Evolutionary conservation across 495 filamentous ascomycete genomes (phyloP).

Genomic region (Tuber melanosporum): DNA sequence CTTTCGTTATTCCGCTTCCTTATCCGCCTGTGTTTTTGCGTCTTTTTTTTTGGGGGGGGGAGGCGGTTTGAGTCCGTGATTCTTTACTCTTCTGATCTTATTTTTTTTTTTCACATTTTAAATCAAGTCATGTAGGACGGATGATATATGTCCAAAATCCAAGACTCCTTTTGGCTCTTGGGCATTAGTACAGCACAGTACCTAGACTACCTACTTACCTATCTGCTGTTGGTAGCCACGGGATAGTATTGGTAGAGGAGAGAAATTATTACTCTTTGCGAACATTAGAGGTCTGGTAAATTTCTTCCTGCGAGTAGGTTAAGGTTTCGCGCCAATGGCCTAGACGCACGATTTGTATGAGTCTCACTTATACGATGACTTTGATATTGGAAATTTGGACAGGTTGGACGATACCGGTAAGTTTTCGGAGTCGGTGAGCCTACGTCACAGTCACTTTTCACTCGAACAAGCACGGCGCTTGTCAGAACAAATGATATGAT

Average conservation of each 20-base stretch:
- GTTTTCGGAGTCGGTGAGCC: background rate
- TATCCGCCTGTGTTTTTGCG: background rate
- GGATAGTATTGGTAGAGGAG: background rate
- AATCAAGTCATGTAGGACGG: background rate
- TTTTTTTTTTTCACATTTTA: background rate
- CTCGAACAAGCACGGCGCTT: too few relatives aligned
- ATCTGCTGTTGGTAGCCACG: background rate
- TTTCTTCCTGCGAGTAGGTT: background rate
- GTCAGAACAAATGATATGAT: background rate
- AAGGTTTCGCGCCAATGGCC: background rate
- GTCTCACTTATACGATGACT: background rate
- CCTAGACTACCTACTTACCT: background rate
- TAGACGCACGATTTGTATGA: background rate
- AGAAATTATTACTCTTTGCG: background rate
- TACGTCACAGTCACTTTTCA: background rate
- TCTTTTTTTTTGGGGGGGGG: background rate
- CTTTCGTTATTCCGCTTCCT: background rate
- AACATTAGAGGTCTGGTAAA: background rate
- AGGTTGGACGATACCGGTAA: background rate
- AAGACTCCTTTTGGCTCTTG: background rate
- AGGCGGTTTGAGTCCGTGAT: background rate
- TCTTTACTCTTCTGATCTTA: background rate
- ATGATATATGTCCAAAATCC: background rate
- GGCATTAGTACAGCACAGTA: background rate
- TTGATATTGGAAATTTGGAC: background rate